Conservation (phyloP, 2,329 filamentous ascomycete genomes). For the Coniochaeta ligniaria region DNA sequence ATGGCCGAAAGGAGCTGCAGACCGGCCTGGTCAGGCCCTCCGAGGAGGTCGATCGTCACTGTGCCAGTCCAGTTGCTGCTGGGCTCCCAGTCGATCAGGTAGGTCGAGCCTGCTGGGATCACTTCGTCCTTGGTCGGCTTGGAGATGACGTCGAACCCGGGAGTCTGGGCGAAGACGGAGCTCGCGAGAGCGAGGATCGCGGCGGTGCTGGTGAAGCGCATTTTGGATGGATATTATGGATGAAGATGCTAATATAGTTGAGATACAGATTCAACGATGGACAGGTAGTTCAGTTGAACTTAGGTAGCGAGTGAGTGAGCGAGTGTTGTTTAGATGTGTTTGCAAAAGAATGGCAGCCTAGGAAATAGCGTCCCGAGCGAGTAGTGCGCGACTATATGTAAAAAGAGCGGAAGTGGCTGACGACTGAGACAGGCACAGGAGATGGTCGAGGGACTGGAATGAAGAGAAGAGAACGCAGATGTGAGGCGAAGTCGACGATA, state of each 20-base stretch:
- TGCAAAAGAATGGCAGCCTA: not conserved
- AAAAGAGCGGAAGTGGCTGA: slow-evolving; percentile 7
- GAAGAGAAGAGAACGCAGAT: not conserved
- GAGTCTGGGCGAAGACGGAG: slow-evolving; percentile 38
- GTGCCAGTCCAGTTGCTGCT: slow-evolving; percentile 33
- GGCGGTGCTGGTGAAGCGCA: slow-evolving; percentile 42
- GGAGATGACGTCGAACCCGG: slow-evolving; percentile 48
- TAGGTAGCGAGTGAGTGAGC: not conserved
- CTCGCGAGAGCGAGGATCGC: slow-evolving; percentile 43
- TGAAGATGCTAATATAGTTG: not conserved
- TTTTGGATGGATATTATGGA: slow-evolving; percentile 28
- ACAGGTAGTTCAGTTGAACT: not conserved
- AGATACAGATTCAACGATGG: not conserved
- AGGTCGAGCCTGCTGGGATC: slow-evolving; percentile 40
- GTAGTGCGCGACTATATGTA: not conserved
- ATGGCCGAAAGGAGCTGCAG: slow-evolving; percentile 35
- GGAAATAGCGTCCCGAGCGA: not conserved
- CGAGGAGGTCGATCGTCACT: slow-evolving; percentile 42
- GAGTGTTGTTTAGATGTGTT: not conserved
- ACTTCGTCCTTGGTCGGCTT: slow-evolving; percentile 35
- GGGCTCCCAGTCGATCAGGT: slow-evolving; percentile 43
- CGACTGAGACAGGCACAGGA: slow-evolving; percentile 31
- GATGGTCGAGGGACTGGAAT: not conserved
- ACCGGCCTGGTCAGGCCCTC: slow-evolving; percentile 35
- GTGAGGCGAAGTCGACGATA: not conserved